Evolutionary conservation across 805 yeast genomes (phyloP), one percentile per base, ranked within the genome.

Genomic region (Barnettozyma wickerhamii): DNA sequence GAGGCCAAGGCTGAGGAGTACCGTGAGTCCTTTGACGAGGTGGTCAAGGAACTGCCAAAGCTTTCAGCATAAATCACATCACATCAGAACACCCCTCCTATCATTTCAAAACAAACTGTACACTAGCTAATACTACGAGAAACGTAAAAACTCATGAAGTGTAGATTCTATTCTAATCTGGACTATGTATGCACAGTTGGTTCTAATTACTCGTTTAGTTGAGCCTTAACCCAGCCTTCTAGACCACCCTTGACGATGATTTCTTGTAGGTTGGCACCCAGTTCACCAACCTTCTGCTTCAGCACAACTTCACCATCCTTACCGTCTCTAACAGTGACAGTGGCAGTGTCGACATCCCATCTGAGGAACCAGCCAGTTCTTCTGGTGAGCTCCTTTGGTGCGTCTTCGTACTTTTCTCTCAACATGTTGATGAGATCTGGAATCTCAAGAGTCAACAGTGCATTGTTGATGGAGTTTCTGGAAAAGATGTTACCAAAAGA

Each of bases 401-500:
- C 56, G 31, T 64, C 75, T 15, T 60, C 58, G 64, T 79, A 90
- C 53, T 73, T 75, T 41, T 75, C 80, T 60, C 99, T 77, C 54
- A 93, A 72, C 66, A 78, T 70, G 55, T 79, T 71, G 56, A 93
- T 82, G 57, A 93, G 73, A 13, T 80, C 83, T 30, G 99, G 99
- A 46, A 93, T 84, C 65, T 93, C 98, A 52, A 93, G 73, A 2
- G 98, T 91, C 56, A 93, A 70, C 43, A 93, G 72, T 2, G 99
- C 99, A 62, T 93, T 93, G 73, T 93, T 93, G 65, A 95, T 93
- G 43, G 95, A 81, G 71, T 93, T 93, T 69, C 99, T 79, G 42
- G 90, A 83, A 68, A 93, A 93, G 55, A 91, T 93, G 70, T 93
- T 95, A 57, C 97, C 96, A 59, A 93, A 93, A 1, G 98, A 91